Base-by-base conservation (phyloP, 495 filamentous ascomycete genomes). In the Penicillium pulvis region DNA sequence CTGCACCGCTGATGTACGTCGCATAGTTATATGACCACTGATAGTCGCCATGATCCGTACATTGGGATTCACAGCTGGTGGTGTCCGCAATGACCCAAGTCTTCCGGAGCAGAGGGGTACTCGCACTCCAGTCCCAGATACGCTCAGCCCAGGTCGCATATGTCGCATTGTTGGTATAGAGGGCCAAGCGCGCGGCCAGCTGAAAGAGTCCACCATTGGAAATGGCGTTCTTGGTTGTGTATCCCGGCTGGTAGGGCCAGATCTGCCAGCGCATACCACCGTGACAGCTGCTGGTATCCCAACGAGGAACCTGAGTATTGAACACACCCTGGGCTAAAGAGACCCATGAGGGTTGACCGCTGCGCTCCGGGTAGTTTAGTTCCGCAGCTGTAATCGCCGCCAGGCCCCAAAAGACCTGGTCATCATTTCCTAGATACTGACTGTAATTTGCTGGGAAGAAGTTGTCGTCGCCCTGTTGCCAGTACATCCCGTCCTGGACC, bases 191-290 rank as follows among this genome's bases (percentile, higher is more conserved):
- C 0, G 90, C 81, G n/a, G 87, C 85, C n/a, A 94, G 75, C 67
- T 92, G 90, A 72, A 93, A 91, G 62, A 94, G 85, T 58, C 84
- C 85, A 6, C 88, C 90, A 69, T 91, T 91, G 39, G 88, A 87
- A 49, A 91, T 86, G 30, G 84, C 81, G 75, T 93, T 93, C 69
- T 92, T 92, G 73, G 88, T 92, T 60, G 84, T 81, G 71, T 89
- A 95, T 10, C 92, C 92, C 24, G 76, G 85, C 75, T 93, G 90
- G 72, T 90, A 92, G 9, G 83, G 78, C 72, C 85, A 91, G 57
- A 95, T 88, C 74, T 96, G 91, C 92, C 92, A 96, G 55, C 87
- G 80, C 51, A 96, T 73, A 2, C 92, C 92, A 44, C 92, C 92
- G 44, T 80, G 79, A 69, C 92, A 97, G 2, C 78, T 82, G 1